Conservation (phyloP, 768 basidiomycete species). For the Suillus subaureus region DNA sequence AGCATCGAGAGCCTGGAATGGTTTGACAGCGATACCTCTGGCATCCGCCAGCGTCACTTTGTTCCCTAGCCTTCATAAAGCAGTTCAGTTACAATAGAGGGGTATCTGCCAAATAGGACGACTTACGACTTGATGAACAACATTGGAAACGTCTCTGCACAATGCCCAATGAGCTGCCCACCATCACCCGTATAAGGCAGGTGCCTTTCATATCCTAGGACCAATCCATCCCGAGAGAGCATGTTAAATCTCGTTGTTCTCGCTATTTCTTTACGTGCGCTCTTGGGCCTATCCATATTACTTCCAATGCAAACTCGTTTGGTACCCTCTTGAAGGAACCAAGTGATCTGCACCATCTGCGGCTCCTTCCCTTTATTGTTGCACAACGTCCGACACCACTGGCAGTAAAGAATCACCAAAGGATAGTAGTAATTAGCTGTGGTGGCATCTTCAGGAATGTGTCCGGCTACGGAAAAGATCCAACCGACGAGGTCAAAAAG, state of each 20-base stretch:
- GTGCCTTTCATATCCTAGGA: too few relatives aligned
- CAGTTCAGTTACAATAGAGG: background rate
- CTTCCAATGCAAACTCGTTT: background rate
- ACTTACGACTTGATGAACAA: conserved; percentile 5
- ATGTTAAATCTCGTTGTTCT: background rate
- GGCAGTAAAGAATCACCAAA: background rate
- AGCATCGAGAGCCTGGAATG: background rate
- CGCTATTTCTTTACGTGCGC: background rate
- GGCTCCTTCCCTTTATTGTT: background rate
- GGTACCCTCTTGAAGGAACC: background rate
- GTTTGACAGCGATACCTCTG: background rate
- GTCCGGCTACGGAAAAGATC: conserved; percentile 9
- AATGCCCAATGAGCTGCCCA: background rate
- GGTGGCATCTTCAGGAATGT: background rate
- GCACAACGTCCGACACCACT: background rate
- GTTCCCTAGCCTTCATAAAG: background rate
- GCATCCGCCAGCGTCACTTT: background rate
- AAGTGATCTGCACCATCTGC: conserved; percentile 7
- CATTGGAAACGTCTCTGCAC: conserved; percentile 3
- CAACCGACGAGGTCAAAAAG: conserved; percentile 8
- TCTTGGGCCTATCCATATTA: background rate
- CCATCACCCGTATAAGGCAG: too few relatives aligned
- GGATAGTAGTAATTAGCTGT: conserved; percentile 6
- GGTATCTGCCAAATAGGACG: background rate
- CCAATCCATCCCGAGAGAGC: too few relatives aligned